Evolutionary conservation across 805 yeast genomes (phyloP).

Genomic region (Barnettozyma salicaria): DNA sequence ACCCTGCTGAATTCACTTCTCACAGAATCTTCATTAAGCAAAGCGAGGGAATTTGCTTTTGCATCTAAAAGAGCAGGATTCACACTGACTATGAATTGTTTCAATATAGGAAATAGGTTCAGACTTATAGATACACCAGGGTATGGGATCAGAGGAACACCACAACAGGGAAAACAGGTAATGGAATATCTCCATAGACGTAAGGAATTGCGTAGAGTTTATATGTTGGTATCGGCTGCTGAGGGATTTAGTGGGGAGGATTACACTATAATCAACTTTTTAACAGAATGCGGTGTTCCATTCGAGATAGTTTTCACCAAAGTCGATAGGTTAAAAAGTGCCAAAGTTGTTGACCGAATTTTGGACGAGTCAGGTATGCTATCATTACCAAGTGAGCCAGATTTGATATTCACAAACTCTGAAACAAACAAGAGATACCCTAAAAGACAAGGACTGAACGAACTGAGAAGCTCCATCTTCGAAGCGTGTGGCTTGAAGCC

Average conservation of each 20-base stretch:
- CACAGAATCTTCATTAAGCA: slow-evolving; percentile 30
- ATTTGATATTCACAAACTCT: slow-evolving; percentile 47
- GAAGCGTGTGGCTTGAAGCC: slow-evolving; percentile 44
- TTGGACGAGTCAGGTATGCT: slow-evolving; percentile 34
- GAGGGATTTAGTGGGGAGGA: slow-evolving; percentile 60
- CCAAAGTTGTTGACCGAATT: slow-evolving; percentile 34
- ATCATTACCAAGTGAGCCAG: slow-evolving; percentile 38
- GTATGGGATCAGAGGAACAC: slow-evolving; percentile 67
- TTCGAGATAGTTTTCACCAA: slow-evolving; percentile 77
- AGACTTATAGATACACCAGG: slow-evolving; percentile 86
- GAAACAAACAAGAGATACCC: slow-evolving; percentile 28
- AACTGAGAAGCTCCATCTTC: slow-evolving; percentile 44
- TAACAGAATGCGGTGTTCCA: slow-evolving; percentile 51
- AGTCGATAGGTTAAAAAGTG: slow-evolving; percentile 48
- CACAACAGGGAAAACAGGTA: slow-evolving; percentile 64
- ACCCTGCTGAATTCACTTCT: slow-evolving; percentile 62
- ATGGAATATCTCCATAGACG: slow-evolving; percentile 55
- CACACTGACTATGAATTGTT: slow-evolving; percentile 62
- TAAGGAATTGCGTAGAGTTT: slow-evolving; percentile 49
- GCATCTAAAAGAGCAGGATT: slow-evolving; percentile 52
- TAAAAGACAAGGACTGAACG: slow-evolving; percentile 48
- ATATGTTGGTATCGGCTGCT: slow-evolving; percentile 53
- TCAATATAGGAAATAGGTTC: slow-evolving; percentile 55
- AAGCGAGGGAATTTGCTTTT: slow-evolving; percentile 38
- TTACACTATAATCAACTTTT: slow-evolving; percentile 40